Percentiles rank a stretch among this genome's conserved stretches.
phyloP scores from a whole-genome alignment of 768 basidiomycete genomes.

The Cyclocybe aegerita region DNA sequence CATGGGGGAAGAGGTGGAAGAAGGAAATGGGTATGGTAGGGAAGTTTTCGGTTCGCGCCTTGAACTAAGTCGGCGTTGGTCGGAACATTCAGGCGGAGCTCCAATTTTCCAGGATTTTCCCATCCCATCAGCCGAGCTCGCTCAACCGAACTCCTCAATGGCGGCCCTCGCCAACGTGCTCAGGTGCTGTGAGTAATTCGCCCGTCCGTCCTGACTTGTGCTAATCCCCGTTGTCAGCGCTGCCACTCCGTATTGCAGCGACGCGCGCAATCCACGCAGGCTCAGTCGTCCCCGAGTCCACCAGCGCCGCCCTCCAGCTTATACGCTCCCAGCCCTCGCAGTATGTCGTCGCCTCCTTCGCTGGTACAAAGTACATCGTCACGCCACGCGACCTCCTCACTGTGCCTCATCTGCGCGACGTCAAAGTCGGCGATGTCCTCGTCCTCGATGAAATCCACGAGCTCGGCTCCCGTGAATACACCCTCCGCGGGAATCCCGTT shows the following conservation, averaged over 20 bases:
- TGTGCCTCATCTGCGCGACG: constrained; percentile 85
- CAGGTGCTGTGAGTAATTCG: constrained; percentile 28
- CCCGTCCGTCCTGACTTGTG: not conserved
- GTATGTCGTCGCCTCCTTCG: constrained; percentile 88
- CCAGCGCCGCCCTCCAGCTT: constrained; percentile 69
- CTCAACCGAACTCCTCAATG: constrained; percentile 18
- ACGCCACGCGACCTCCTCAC: constrained; percentile 92
- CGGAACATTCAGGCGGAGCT: constrained; percentile 47
- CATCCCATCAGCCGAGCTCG: constrained; percentile 12
- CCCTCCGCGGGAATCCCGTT: constrained; percentile 75
- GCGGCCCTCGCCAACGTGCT: constrained; percentile 25
- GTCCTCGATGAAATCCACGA: constrained; percentile 86
- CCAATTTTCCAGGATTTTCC: constrained; percentile 24
- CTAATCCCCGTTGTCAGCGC: constrained; percentile 2
- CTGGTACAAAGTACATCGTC: constrained; percentile 85
- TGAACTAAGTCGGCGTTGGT: constrained; percentile 39
- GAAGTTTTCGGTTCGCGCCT: constrained; percentile 41
- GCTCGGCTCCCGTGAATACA: constrained; percentile 94
- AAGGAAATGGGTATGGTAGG: constrained; percentile 41
- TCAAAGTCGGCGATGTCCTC: constrained; percentile 83
- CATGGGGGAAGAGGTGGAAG: constrained; percentile 57
- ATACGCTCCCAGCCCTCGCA: constrained; percentile 90
- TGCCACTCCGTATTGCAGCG: constrained; percentile 8
- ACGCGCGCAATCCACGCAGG: constrained; percentile 14
- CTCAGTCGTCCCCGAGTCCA: constrained; percentile 29